phyloP scores from a whole-genome alignment of 495 filamentous ascomycete species.

The Podospora pseudoanserina region DNA sequence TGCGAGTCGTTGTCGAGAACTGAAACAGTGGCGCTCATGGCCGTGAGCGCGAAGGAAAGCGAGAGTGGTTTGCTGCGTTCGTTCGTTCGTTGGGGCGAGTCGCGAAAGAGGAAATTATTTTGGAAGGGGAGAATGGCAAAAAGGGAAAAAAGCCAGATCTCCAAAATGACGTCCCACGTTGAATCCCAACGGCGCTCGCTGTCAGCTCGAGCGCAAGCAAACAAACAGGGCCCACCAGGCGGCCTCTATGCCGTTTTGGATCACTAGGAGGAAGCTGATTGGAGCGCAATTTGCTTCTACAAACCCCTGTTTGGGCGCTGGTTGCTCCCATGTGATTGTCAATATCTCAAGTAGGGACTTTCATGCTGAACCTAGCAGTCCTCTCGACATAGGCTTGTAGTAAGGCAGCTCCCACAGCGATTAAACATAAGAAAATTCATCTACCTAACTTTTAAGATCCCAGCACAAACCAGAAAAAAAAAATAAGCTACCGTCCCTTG shows the following conservation, averaged over 20 bases:
- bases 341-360: no score
- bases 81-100: no score
- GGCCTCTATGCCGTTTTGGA: not conserved
- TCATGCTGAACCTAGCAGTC: no score
- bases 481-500: not conserved
- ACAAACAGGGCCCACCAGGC: not conserved
- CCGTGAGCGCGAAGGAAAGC: not conserved
- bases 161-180: constrained; percentile 11
- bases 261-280: constrained; percentile 9
- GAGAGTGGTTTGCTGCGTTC: not conserved
- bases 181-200: not conserved
- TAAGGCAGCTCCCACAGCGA: no score
- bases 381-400: no score
- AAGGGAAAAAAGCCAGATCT: constrained; percentile 20
- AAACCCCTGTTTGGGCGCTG: not conserved
- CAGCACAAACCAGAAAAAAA: not conserved
- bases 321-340: not conserved
- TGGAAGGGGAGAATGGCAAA: not conserved
- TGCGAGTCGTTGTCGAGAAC: constrained; percentile 1
- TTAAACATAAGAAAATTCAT: no score
- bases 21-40: not conserved
- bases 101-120: no score
- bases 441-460: no score
- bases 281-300: not conserved
- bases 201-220: not conserved